Percentiles rank a stretch among this genome's conserved stretches.
Conservation (phyloP, 352 stramenopile species). For the Globisporangium emineosum region DNA sequence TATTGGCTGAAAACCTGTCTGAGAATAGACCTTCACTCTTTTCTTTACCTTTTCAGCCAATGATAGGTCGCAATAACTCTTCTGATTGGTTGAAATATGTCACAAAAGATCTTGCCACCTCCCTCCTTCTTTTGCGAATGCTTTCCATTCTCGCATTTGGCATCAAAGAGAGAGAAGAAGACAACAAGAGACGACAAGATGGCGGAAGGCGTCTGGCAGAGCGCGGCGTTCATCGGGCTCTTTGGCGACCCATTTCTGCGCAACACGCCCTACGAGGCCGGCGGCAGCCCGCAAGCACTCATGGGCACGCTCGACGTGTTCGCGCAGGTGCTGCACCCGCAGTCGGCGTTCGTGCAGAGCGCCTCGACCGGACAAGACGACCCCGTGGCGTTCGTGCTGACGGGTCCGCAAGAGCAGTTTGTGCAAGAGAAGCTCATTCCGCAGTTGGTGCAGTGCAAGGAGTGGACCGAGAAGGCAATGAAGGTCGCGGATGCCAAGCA, state of each 20-base stretch:
- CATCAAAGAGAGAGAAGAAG: not conserved
- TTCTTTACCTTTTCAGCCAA: not conserved
- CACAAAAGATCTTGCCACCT: too few species aligned
- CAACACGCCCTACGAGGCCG: conserved; percentile 73
- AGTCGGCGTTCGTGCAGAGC: conserved; percentile 12
- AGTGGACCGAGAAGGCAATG: conserved; percentile 52
- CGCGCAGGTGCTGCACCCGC: conserved; percentile 33
- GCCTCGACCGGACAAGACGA: conserved; percentile 19
- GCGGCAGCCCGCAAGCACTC: conserved; percentile 65
- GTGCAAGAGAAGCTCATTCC: conserved; percentile 44
- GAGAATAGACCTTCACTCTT: conserved; percentile 9
- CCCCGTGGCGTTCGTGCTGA: conserved; percentile 47
- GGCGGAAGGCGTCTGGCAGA: conserved; percentile 52
- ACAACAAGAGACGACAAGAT: conserved; percentile 4
- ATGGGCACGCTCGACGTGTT: conserved; percentile 44
- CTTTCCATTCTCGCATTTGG: conserved; percentile 1
- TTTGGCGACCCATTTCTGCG: conserved; percentile 81
- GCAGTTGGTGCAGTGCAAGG: conserved; percentile 47
- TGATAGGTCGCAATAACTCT: not conserved
- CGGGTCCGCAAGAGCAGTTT: conserved; percentile 45
- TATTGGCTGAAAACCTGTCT: conserved; percentile 2
- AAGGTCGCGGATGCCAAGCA: conserved; percentile 63
- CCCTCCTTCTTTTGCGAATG: too few species aligned
- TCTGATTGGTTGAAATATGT: not conserved
- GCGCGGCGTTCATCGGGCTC: conserved; percentile 62